A percentile compares a stretch with the other conserved stretches of the same genome.
These are phyloP conservation scores for Austroboletus eburneus DNA, from an alignment of 768 basidiomycete species.

Conservation along the genomic window DNA sequence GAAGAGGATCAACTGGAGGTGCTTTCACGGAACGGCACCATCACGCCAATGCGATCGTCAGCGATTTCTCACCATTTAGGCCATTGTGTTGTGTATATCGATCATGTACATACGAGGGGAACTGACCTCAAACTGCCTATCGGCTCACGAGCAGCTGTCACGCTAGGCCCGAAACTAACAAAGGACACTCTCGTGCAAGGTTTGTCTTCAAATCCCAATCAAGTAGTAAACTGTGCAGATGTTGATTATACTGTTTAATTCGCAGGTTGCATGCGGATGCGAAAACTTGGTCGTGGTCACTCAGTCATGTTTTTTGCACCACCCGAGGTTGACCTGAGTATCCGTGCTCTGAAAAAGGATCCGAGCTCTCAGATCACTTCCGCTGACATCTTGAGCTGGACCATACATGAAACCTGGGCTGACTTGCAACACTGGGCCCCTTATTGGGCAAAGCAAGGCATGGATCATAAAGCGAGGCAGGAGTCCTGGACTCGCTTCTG, in stretches of 20 bases:
- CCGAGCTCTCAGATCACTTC: background rate
- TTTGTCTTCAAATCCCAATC: background rate
- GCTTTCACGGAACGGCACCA: constrained; percentile 12
- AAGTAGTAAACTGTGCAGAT: too few relatives aligned
- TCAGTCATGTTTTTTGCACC: too few relatives aligned
- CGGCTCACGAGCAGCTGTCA: too few relatives aligned
- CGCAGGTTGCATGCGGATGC: background rate
- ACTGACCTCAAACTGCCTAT: too few relatives aligned
- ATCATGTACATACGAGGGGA: background rate
- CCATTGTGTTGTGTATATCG: background rate
- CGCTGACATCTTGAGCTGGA: background rate
- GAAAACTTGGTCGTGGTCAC: background rate
- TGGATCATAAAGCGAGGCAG: background rate
- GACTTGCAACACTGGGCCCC: background rate
- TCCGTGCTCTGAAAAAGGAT: background rate
- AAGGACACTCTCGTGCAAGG: background rate
- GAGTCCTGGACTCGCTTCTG: background rate
- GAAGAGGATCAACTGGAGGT: constrained; percentile 14
- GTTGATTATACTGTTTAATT: background rate
- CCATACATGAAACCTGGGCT: background rate
- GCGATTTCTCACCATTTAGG: constrained; percentile 28
- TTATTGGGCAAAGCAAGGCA: background rate
- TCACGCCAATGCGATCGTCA: constrained; percentile 37
- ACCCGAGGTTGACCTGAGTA: background rate
- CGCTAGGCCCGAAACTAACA: background rate